phyloP scores from a whole-genome alignment of 2,329 filamentous ascomycete genomes.

The Didymella exigua region DNA sequence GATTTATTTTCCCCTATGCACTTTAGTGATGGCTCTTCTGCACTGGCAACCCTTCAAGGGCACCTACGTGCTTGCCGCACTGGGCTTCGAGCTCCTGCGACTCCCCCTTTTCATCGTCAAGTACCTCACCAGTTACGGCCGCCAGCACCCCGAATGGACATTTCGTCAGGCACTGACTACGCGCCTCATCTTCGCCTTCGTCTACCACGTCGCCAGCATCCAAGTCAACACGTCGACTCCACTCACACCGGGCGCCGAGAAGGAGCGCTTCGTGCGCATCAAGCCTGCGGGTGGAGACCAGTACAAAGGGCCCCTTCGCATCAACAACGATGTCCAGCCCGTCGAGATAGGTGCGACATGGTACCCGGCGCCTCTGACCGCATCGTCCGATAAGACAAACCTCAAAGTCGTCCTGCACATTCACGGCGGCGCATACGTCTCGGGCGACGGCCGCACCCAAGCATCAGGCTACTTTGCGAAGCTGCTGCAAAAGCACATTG shows the following conservation, averaged over 20 bases:
- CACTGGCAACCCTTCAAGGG: slow-evolving; percentile 49
- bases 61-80: slow-evolving; percentile 46
- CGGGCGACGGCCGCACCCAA: slow-evolving; percentile 50
- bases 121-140: slow-evolving; percentile 44
- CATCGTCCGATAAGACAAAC: slow-evolving; percentile 17
- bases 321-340: slow-evolving; percentile 45
- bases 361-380: slow-evolving; percentile 44
- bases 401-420: slow-evolving; percentile 53
- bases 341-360: slow-evolving; percentile 50
- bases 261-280: slow-evolving; percentile 47
- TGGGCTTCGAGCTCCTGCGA: slow-evolving; percentile 43
- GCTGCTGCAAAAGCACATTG: slow-evolving; percentile 46
- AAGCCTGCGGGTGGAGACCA: slow-evolving; percentile 23
- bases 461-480: slow-evolving; percentile 40
- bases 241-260: slow-evolving; percentile 46
- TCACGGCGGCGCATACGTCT: slow-evolving; percentile 57
- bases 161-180: slow-evolving; percentile 48
- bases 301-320: slow-evolving; percentile 41
- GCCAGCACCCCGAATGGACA: slow-evolving; percentile 50
- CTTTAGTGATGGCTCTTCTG: slow-evolving; percentile 27
- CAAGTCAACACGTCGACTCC: slow-evolving; percentile 38
- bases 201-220: slow-evolving; percentile 42
- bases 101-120: slow-evolving; percentile 51
- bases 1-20: no score
- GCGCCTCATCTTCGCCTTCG: slow-evolving; percentile 40